Conservation (phyloP, 805 yeast species). For the Barnettozyma californica region DNA sequence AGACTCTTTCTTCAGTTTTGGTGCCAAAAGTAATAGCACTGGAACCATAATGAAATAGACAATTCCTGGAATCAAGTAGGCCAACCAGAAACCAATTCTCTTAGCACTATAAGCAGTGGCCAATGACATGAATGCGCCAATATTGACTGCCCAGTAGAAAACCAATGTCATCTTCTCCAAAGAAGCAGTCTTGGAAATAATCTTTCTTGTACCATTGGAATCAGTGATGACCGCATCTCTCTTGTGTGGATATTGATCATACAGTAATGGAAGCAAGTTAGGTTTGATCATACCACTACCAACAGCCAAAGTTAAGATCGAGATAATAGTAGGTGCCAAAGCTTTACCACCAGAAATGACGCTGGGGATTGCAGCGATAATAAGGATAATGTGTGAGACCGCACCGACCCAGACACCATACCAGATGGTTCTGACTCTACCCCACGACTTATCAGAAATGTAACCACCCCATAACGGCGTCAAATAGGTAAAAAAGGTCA, state of each 20-base stretch:
- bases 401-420: conserved; percentile 53
- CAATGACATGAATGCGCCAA: conserved; percentile 67
- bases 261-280: conserved; percentile 61
- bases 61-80: conserved; percentile 62
- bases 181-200: conserved; percentile 62
- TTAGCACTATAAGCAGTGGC: conserved; percentile 70
- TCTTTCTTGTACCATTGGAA: conserved; percentile 59
- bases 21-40: conserved; percentile 32
- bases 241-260: conserved; percentile 62
- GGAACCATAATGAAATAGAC: conserved; percentile 47
- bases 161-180: conserved; percentile 68
- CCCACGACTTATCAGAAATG: conserved; percentile 67
- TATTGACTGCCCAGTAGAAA: conserved; percentile 68
- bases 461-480: conserved; percentile 75
- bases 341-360: conserved; percentile 42
- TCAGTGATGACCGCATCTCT: conserved; percentile 53
- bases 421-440: conserved; percentile 63
- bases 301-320: conserved; percentile 51
- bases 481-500: conserved; percentile 77
- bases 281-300: conserved; percentile 81
- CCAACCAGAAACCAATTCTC: conserved; percentile 65
- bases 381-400: conserved; percentile 55
- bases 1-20: conserved; percentile 20
- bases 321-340: conserved; percentile 49
- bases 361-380: conserved; percentile 60